Evolutionary conservation across 495 filamentous ascomycete species (phyloP).

Genomic region (Parathielavia appendiculata): DNA sequence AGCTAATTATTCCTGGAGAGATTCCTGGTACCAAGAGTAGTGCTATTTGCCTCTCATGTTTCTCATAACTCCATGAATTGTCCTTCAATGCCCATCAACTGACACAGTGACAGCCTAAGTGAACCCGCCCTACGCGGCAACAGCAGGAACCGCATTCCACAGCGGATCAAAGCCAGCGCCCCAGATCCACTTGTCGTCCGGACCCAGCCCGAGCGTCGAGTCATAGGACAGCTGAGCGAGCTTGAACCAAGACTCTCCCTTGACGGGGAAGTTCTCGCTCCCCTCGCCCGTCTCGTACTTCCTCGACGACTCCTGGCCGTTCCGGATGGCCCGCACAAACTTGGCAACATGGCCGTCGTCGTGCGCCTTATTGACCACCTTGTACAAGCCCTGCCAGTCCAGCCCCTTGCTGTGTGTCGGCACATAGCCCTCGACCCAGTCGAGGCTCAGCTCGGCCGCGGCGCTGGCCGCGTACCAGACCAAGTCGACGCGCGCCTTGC

Average conservation of each 20-base stretch:
- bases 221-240: conserved; percentile 35
- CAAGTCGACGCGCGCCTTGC: not conserved
- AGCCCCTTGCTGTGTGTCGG: conserved; percentile 17
- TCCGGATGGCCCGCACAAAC: conserved; percentile 34
- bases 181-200: conserved; percentile 38
- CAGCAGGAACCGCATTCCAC: too few relatives aligned
- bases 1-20: too few relatives aligned
- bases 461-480: not conserved
- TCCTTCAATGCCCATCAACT: too few relatives aligned
- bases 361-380: conserved; percentile 25
- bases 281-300: conserved; percentile 22
- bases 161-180: conserved; percentile 38
- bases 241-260: conserved; percentile 33
- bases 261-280: conserved; percentile 23
- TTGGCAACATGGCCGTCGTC: conserved; percentile 42
- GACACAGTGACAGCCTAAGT: too few relatives aligned
- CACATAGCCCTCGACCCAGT: conserved; percentile 6
- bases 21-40: too few relatives aligned
- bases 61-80: too few relatives aligned
- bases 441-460: conserved; percentile 16
- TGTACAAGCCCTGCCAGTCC: conserved; percentile 32
- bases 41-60: too few relatives aligned
- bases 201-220: conserved; percentile 30
- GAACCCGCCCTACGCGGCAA: too few relatives aligned
- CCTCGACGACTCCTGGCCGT: conserved; percentile 28